Conservation (phyloP, 2,329 filamentous ascomycete species). For the Sphaerulina musiva region DNA sequence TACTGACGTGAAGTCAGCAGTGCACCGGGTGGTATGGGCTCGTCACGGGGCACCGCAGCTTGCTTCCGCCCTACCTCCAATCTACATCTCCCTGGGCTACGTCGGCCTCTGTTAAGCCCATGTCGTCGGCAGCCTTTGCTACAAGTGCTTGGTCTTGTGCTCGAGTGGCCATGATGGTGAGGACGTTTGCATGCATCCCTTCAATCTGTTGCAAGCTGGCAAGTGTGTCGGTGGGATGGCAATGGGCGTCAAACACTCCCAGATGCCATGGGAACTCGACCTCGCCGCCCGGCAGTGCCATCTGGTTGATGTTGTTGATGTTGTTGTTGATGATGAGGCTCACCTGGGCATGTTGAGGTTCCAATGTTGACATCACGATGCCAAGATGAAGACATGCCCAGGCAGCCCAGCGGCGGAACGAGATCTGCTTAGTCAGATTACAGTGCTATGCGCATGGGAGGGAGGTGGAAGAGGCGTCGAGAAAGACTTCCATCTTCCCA, state of each 20-base stretch:
- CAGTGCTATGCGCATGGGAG: too few species aligned
- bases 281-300: constrained; percentile 17
- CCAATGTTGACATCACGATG: not conserved
- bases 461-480: too few species aligned
- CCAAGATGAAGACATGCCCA: too few species aligned
- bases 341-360: not conserved
- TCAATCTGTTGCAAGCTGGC: constrained; percentile 52
- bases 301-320: not conserved
- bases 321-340: not conserved
- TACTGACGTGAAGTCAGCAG: constrained; percentile 5
- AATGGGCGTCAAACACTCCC: constrained; percentile 71
- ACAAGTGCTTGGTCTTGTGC: constrained; percentile 70
- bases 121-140: constrained; percentile 50
- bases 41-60: not conserved
- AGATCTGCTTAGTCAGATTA: too few species aligned
- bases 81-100: constrained; percentile 13
- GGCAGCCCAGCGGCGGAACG: too few species aligned
- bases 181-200: constrained; percentile 57
- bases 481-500: too few species aligned
- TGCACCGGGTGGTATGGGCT: not conserved
- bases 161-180: constrained; percentile 74
- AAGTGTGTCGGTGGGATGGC: constrained; percentile 77
- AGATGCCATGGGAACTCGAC: constrained; percentile 59
- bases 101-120: constrained; percentile 42
- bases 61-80: constrained; percentile 32